phyloP scores from a whole-genome alignment of 768 basidiomycete species.

The Suillus ampliporus region DNA sequence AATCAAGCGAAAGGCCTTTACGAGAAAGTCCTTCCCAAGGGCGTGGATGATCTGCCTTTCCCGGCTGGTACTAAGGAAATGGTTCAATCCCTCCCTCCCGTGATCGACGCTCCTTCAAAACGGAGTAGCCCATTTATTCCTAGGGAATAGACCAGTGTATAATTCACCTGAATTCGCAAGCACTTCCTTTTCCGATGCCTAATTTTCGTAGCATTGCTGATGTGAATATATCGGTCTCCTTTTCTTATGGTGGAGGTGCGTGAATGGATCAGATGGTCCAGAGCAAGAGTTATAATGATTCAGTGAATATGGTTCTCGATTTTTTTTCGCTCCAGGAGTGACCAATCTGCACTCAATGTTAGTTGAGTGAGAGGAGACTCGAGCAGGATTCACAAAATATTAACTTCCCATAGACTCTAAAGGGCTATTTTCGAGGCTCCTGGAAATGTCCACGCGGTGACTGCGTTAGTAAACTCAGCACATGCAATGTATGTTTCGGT shows the following conservation, averaged over 20 bases:
- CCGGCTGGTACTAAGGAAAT: constrained; percentile 86
- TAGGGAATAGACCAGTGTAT: constrained; percentile 53
- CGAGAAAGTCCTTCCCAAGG: constrained; percentile 80
- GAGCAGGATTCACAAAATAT: neutral
- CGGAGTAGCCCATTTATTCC: constrained; percentile 85
- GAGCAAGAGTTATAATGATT: neutral
- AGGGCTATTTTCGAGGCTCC: neutral
- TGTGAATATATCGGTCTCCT: neutral
- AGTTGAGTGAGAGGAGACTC: neutral
- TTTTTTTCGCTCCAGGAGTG: neutral
- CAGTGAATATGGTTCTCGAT: neutral
- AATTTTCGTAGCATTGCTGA: neutral
- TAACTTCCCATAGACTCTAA: neutral
- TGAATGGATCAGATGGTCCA: neutral
- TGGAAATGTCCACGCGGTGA: no score
- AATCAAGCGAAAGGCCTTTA: constrained; percentile 74
- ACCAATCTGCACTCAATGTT: neutral
- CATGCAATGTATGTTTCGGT: neutral
- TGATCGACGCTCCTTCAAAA: constrained; percentile 74
- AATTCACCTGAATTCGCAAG: constrained; percentile 6
- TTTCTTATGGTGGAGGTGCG: neutral
- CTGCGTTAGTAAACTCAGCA: neutral
- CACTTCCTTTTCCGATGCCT: neutral
- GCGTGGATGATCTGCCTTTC: constrained; percentile 87
- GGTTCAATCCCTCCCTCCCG: constrained; percentile 65